A percentile compares a stretch with the other conserved stretches of the same genome.
phyloP scores from a whole-genome alignment of 441 rosid species.

The Gossypium schwendimanii region DNA sequence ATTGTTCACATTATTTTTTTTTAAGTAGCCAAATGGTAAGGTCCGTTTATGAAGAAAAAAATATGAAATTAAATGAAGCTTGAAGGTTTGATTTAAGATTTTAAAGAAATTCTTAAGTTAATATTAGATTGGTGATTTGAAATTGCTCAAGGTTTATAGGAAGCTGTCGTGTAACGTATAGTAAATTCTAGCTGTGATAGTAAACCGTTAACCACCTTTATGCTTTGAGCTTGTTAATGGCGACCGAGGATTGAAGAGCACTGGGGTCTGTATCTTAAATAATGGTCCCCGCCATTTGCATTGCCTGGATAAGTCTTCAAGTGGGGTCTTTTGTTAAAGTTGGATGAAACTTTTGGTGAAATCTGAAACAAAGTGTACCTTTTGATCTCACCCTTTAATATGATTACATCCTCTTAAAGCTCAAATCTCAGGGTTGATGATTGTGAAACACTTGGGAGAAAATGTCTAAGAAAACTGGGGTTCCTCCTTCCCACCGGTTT shows the following conservation, averaged over 20 bases:
- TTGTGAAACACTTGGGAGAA: constrained; percentile 19
- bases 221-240: constrained; percentile 30
- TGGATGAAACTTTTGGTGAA: constrained; percentile 30
- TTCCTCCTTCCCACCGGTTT: constrained; percentile 46
- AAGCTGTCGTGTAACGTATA: neutral
- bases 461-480: constrained; percentile 47
- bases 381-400: constrained; percentile 23
- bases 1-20: neutral
- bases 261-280: constrained; percentile 31
- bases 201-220: constrained; percentile 12
- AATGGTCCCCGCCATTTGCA: constrained; percentile 66
- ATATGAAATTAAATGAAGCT: neutral
- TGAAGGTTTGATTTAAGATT: constrained; percentile 9
- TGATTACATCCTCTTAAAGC: constrained; percentile 2
- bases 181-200: constrained; percentile 8
- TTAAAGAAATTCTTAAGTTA: neutral
- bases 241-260: constrained; percentile 26
- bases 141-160: constrained; percentile 5
- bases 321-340: constrained; percentile 60
- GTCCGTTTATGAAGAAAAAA: neutral
- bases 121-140: constrained; percentile 10
- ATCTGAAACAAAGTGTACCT: constrained; percentile 31
- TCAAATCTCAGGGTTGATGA: constrained; percentile 31
- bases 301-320: constrained; percentile 32
- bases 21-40: neutral